These are phyloP conservation scores for Fusarium hainanense DNA, from an alignment of 2,329 filamentous ascomycete genomes.

Conservation along the genomic window DNA sequence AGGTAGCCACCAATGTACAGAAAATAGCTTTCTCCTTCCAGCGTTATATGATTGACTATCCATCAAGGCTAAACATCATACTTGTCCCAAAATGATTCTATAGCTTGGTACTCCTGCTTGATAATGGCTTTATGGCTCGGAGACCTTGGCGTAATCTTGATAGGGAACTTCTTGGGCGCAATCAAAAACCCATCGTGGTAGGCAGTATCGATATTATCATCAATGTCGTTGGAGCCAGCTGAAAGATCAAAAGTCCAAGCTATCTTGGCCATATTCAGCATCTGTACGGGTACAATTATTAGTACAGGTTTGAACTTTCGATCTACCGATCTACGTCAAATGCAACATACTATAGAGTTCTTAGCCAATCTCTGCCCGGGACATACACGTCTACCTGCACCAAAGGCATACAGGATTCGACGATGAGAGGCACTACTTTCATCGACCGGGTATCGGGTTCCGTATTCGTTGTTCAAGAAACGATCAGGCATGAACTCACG, in stretches of 20 bases:
- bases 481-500: background rate
- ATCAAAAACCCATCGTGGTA: constrained; percentile 8
- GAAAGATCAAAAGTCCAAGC: constrained; percentile 2
- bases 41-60: no score
- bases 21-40: no score
- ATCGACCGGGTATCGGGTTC: background rate
- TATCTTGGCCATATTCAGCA: constrained; percentile 7
- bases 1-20: no score
- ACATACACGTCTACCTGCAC: background rate
- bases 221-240: no score
- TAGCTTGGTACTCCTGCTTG: background rate
- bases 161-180: constrained; percentile 4
- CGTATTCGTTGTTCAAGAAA: constrained; percentile 1
- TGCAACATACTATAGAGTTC: background rate
- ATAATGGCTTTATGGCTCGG: background rate
- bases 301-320: no score
- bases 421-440: background rate
- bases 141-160: background rate
- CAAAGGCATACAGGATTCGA: constrained; percentile 1
- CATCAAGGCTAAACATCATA: background rate
- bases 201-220: background rate
- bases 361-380: constrained; percentile 1
- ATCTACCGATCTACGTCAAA: no score
- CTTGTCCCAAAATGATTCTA: constrained; percentile 1
- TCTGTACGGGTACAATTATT: background rate